A percentile compares a stretch with the other conserved stretches of the same genome.
These are phyloP conservation scores for Helianthus tuberosus DNA, from an alignment of 129 eudicot genomes.

Conservation along the genomic window DNA sequence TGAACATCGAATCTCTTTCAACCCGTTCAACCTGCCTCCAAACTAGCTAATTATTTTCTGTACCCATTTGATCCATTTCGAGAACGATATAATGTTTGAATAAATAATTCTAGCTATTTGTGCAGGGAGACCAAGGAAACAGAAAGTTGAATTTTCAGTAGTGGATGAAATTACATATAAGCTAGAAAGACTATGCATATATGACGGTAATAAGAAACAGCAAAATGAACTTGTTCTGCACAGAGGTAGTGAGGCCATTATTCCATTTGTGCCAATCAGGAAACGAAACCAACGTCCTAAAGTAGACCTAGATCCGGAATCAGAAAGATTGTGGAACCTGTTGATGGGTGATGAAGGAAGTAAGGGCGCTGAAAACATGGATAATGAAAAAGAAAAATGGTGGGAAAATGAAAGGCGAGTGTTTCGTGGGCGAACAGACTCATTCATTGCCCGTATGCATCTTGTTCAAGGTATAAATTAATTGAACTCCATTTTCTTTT, in stretches of 20 bases:
- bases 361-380: constrained; percentile 52
- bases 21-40: neutral
- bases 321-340: constrained; percentile 78
- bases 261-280: constrained; percentile 61
- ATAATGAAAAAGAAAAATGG: constrained; percentile 72
- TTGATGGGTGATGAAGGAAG: constrained; percentile 68
- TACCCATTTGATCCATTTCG: constrained; percentile 3
- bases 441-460: constrained; percentile 96
- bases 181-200: constrained; percentile 40
- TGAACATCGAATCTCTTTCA: neutral
- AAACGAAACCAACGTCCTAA: constrained; percentile 69
- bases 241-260: constrained; percentile 50
- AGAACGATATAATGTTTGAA: neutral
- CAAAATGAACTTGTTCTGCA: constrained; percentile 67
- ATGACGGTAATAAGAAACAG: constrained; percentile 26
- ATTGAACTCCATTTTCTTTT: neutral
- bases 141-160: constrained; percentile 26
- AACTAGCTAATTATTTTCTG: neutral
- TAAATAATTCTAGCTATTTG: constrained; percentile 14
- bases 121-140: constrained; percentile 49
- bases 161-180: constrained; percentile 48
- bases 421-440: constrained; percentile 81
- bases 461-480: constrained; percentile 85
- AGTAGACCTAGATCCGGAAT: constrained; percentile 91
- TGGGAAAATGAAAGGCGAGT: constrained; percentile 92